These are phyloP conservation scores for Jatropha curcas DNA, from an alignment of 345 rosid genomes.

Conservation along the genomic window DNA sequence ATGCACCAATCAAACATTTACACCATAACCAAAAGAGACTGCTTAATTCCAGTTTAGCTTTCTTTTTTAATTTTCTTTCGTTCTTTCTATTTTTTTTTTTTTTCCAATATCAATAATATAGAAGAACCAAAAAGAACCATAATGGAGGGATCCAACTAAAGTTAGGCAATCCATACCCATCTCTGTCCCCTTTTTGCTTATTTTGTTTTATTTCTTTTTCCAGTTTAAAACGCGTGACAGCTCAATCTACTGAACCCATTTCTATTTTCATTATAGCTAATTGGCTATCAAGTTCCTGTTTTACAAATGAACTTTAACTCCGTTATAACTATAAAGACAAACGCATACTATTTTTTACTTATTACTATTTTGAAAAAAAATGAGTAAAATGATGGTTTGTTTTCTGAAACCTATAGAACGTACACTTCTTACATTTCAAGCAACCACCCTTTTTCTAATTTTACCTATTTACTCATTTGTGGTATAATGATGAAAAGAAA, in stretches of 20 bases:
- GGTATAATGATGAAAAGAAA: no score
- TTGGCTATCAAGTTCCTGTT: not conserved
- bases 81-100: no score
- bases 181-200: not conserved
- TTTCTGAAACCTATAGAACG: no score
- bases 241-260: slow-evolving; percentile 6
- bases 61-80: no score
- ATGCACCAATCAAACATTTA: not conserved
- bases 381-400: not conserved
- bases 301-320: not conserved
- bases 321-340: not conserved
- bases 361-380: not conserved
- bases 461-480: no score
- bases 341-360: not conserved
- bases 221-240: slow-evolving; percentile 16
- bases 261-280: not conserved
- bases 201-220: not conserved
- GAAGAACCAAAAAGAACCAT: not conserved
- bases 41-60: not conserved
- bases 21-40: not conserved
- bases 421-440: no score
- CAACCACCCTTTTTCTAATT: no score
- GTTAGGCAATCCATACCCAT: slow-evolving; percentile 12
- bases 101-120: not conserved
- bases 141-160: slow-evolving; percentile 7